Evolutionary conservation across 2,329 filamentous ascomycete species (phyloP).

Genomic region (Beauveria bassiana): DNA sequence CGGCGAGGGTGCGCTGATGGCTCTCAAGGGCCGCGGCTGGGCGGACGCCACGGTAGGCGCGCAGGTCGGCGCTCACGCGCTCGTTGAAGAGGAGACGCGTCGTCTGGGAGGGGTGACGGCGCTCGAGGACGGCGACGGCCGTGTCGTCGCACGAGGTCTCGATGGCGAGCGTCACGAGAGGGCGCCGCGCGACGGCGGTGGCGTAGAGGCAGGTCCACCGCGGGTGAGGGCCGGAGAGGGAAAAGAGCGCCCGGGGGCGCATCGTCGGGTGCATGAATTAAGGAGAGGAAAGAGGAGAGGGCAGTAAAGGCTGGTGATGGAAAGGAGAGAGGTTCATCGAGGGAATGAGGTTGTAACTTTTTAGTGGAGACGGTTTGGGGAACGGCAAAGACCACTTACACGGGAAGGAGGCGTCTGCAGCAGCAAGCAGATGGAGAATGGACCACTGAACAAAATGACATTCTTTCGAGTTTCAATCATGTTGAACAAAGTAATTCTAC

Average conservation of each 20-base stretch:
- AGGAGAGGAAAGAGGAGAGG: too few relatives aligned
- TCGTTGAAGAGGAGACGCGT: constrained; percentile 68
- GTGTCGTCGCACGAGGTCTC: constrained; percentile 91
- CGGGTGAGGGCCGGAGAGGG: background rate
- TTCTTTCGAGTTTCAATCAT: background rate
- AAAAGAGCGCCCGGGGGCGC: background rate
- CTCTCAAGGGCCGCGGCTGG: constrained; percentile 67
- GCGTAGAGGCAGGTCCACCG: background rate
- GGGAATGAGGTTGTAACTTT: background rate
- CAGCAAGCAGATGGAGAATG: background rate
- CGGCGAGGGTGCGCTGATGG: constrained; percentile 64
- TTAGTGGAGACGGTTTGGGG: background rate
- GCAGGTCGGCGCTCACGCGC: constrained; percentile 75
- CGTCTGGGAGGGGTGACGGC: constrained; percentile 23
- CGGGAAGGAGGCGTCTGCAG: background rate
- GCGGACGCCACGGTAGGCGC: constrained; percentile 68
- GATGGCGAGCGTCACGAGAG: constrained; percentile 59
- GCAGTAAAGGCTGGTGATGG: background rate
- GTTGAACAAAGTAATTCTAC: background rate
- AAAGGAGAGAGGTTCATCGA: background rate
- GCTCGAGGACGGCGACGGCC: constrained; percentile 73
- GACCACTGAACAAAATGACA: background rate
- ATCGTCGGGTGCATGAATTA: background rate
- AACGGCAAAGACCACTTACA: background rate
- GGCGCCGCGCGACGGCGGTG: constrained; percentile 14